phyloP scores from a whole-genome alignment of 768 basidiomycete species.

The Hericium rajendrae region DNA sequence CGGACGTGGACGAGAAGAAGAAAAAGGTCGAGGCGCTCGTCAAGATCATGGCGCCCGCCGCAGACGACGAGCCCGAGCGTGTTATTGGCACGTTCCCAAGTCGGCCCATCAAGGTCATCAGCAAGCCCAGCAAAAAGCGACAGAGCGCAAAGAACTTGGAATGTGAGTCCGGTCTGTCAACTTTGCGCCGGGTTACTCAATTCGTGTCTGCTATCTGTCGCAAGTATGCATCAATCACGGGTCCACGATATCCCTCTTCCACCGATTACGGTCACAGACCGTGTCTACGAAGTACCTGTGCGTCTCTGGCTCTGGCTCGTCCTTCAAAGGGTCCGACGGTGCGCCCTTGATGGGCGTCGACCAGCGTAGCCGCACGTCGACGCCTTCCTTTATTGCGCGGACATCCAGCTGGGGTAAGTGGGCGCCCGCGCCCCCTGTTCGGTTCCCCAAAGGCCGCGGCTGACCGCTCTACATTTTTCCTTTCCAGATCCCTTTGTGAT shows the following conservation, averaged over 20 bases:
- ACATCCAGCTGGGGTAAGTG: slow-evolving; percentile 82
- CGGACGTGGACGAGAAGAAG: slow-evolving; percentile 90
- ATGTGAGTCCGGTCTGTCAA: slow-evolving; percentile 41
- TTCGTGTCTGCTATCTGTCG: slow-evolving; percentile 2
- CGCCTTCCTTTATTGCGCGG: slow-evolving; percentile 81
- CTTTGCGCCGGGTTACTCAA: slow-evolving; percentile 7
- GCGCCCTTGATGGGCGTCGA: slow-evolving; percentile 75
- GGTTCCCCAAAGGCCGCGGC: slow-evolving; percentile 12
- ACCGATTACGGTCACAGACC: slow-evolving; percentile 90
- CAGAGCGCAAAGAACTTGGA: slow-evolving; percentile 90
- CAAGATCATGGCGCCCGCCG: slow-evolving; percentile 72
- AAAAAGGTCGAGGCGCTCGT: slow-evolving; percentile 92
- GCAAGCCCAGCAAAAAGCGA: slow-evolving; percentile 96
- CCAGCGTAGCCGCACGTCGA: slow-evolving; percentile 57
- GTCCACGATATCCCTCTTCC: slow-evolving; percentile 90
- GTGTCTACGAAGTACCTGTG: slow-evolving; percentile 95
- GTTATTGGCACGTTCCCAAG: slow-evolving; percentile 86
- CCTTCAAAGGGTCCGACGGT: slow-evolving; percentile 91
- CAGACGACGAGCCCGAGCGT: slow-evolving; percentile 73
- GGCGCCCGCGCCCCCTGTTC: neutral
- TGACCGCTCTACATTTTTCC: neutral
- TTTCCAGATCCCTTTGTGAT: slow-evolving; percentile 81
- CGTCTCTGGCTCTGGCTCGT: slow-evolving; percentile 86
- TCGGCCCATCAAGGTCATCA: slow-evolving; percentile 96
- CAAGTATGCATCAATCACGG: slow-evolving; percentile 93